phyloP scores from a whole-genome alignment of 2,329 filamentous ascomycete genomes.

The Neoarthrinium moseri region DNA sequence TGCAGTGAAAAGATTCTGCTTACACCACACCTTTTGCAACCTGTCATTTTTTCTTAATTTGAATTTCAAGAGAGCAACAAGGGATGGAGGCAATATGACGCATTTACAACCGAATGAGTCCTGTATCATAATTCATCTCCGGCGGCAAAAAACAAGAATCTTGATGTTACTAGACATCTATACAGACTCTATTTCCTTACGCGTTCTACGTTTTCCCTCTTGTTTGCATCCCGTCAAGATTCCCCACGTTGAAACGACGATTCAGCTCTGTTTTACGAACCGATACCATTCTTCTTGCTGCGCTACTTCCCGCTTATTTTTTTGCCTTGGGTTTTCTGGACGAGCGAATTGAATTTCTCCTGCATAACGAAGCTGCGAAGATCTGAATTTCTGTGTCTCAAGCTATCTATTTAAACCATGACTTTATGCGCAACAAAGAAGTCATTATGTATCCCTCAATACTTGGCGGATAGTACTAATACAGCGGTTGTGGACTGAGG shows the following conservation, averaged over 20 bases:
- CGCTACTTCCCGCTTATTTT: background rate
- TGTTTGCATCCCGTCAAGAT: background rate
- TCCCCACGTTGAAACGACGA: background rate
- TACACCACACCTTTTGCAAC: background rate
- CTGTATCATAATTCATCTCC: background rate
- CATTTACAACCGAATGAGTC: background rate
- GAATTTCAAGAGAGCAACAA: background rate
- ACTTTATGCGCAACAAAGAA: no score
- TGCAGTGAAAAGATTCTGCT: background rate
- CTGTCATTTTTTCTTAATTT: background rate
- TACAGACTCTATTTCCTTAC: background rate
- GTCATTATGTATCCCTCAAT: no score
- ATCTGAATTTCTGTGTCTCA: no score
- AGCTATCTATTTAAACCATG: no score
- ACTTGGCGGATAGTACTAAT: no score
- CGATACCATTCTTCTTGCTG: constrained; percentile 5
- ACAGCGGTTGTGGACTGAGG: no score
- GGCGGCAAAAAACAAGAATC: background rate
- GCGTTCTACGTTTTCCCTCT: background rate
- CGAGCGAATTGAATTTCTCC: no score
- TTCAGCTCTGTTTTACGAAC: constrained; percentile 2
- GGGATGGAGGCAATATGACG: background rate
- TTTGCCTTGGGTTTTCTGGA: no score
- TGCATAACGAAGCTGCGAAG: no score
- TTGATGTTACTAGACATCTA: constrained; percentile 7